Percentiles rank a stretch among this genome's conserved stretches.
Evolutionary conservation across 1,284 basidiomycete species (phyloP).

Genomic region (Anthracocystis walkeri): DNA sequence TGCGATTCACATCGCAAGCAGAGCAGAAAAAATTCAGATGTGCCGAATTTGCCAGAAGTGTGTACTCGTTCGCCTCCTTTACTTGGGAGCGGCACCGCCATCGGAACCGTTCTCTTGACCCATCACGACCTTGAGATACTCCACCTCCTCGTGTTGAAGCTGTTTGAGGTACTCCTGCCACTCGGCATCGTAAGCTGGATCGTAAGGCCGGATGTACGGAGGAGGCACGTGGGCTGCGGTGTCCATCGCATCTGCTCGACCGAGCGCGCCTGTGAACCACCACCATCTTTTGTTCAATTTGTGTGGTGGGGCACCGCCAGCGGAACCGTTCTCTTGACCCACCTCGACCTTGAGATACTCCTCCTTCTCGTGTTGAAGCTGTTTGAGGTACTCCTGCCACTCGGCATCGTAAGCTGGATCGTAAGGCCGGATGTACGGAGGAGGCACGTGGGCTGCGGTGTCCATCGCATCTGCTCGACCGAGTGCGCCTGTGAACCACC

Average conservation of each 20-base stretch:
- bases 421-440: not conserved
- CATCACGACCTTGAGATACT: too few species aligned
- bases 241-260: not conserved
- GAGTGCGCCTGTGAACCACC: slow-evolving; percentile 9
- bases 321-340: not conserved
- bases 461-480: not conserved
- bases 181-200: too few species aligned
- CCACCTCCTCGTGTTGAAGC: not conserved
- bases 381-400: not conserved
- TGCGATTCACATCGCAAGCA: too few species aligned
- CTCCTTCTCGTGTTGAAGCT: not conserved
- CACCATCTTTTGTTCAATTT: slow-evolving; percentile 12
- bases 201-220: not conserved
- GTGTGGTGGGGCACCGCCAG: not conserved
- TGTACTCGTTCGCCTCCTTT: too few species aligned
- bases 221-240: not conserved
- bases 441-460: not conserved
- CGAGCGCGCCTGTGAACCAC: slow-evolving; percentile 9
- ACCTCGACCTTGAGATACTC: too few species aligned
- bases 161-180: not conserved
- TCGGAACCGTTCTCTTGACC: not conserved
- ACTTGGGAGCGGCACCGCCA: not conserved
- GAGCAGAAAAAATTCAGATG: too few species aligned
- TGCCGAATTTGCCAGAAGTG: too few species aligned
- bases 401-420: too few species aligned